Evolutionary conservation across 73 alveolate genomes (phyloP).

Genomic region (Blepharisma japonicum): DNA sequence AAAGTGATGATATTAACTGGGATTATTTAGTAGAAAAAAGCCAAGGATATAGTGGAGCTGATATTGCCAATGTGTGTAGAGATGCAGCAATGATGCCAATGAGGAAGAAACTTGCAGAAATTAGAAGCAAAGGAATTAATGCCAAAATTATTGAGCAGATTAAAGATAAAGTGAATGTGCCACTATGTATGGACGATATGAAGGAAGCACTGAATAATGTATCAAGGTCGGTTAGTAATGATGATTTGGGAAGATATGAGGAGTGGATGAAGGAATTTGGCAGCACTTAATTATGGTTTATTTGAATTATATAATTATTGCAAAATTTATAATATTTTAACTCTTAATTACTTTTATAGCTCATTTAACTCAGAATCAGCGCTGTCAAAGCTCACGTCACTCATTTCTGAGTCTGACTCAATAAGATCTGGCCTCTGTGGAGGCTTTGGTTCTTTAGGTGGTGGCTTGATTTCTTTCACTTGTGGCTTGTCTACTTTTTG

Average conservation of each 20-base stretch:
- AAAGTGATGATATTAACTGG: conserved; percentile 56
- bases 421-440: too few relatives aligned
- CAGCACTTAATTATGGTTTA: background rate
- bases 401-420: too few relatives aligned
- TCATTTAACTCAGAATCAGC: too few relatives aligned
- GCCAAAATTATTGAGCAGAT: conserved; percentile 39
- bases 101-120: conserved; percentile 28
- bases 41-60: conserved; percentile 81
- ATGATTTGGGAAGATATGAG: conserved; percentile 71
- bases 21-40: conserved; percentile 45
- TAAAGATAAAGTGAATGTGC: conserved; percentile 69
- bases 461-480: too few relatives aligned
- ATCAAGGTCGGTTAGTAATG: conserved; percentile 70
- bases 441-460: too few relatives aligned
- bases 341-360: too few relatives aligned
- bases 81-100: conserved; percentile 98
- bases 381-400: too few relatives aligned
- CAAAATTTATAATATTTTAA: too few relatives aligned
- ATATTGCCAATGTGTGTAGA: conserved; percentile 93
- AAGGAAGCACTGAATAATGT: conserved; percentile 78
- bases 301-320: too few relatives aligned
- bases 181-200: conserved; percentile 80
- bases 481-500: too few relatives aligned
- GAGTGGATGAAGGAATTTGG: conserved; percentile 92
- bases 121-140: conserved; percentile 7